Percentiles rank a stretch among this genome's conserved stretches.
phyloP scores from a whole-genome alignment of 129 eudicot genomes.

The Lactuca saligna region DNA sequence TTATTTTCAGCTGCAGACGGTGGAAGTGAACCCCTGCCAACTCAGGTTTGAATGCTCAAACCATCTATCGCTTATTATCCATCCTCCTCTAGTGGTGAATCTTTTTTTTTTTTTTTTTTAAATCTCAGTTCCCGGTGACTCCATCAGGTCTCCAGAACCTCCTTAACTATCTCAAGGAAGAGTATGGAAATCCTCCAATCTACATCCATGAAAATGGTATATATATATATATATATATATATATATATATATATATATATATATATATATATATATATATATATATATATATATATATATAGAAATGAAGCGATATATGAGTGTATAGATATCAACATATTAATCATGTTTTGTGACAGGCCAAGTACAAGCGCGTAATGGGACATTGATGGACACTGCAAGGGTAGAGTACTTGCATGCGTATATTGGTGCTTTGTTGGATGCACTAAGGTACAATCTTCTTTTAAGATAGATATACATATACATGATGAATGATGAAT shows the following conservation, averaged over 20 bases:
- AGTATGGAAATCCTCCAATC: conserved; percentile 69
- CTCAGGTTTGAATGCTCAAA: conserved; percentile 33
- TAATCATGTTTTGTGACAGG: conserved; percentile 38
- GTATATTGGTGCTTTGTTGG: conserved; percentile 62
- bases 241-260: too few relatives aligned
- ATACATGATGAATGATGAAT: too few relatives aligned
- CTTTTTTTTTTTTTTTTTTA: background rate
- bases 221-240: too few relatives aligned
- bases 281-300: background rate
- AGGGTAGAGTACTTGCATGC: conserved; percentile 62
- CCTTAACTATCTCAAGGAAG: conserved; percentile 59
- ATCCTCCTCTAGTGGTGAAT: background rate
- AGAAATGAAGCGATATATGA: too few relatives aligned
- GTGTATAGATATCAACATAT: background rate
- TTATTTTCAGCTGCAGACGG: conserved; percentile 8
- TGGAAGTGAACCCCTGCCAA: background rate
- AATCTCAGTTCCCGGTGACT: conserved; percentile 36
- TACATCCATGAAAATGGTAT: conserved; percentile 89
- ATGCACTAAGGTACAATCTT: conserved; percentile 51
- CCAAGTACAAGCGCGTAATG: conserved; percentile 36
- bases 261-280: too few relatives aligned
- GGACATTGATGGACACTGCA: conserved; percentile 53
- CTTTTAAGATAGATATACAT: too few relatives aligned
- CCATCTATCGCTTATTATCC: conserved; percentile 3
- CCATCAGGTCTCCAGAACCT: conserved; percentile 48